Evolutionary conservation across 176 grass and related monocot species (phyloP).

Genomic region (Aechmea fasciata): DNA sequence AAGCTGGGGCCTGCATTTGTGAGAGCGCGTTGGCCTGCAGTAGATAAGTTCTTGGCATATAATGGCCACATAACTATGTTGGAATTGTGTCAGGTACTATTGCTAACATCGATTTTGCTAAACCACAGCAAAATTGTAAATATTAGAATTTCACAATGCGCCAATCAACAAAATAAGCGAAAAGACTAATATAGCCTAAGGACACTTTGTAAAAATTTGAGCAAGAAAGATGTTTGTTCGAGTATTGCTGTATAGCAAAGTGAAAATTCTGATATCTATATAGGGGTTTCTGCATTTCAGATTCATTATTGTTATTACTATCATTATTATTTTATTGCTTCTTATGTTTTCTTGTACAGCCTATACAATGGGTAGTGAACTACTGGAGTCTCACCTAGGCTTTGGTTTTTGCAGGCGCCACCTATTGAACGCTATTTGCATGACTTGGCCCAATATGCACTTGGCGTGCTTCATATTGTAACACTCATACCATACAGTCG

Average conservation of each 20-base stretch:
- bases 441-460: slow-evolving; percentile 84
- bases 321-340: background rate
- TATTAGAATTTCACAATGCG: too few species aligned
- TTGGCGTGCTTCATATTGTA: slow-evolving; percentile 93
- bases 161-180: too few species aligned
- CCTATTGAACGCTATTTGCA: slow-evolving; percentile 77
- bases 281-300: too few species aligned
- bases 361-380: slow-evolving; percentile 8
- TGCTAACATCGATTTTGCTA: too few species aligned
- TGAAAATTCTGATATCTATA: too few species aligned
- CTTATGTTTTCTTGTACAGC: slow-evolving; percentile 10
- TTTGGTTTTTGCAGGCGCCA: slow-evolving; percentile 45
- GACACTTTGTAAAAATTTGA: too few species aligned
- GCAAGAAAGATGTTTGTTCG: background rate
- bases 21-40: slow-evolving; percentile 60
- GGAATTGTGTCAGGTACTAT: slow-evolving; percentile 91
- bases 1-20: slow-evolving; percentile 88
- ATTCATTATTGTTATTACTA: too few species aligned
- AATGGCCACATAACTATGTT: slow-evolving; percentile 87
- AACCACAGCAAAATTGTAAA: too few species aligned
- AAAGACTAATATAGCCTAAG: too few species aligned
- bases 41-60: slow-evolving; percentile 80
- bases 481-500: slow-evolving; percentile 72
- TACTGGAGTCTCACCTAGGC: slow-evolving; percentile 1
- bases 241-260: background rate